Conservation (phyloP, 805 yeast genomes). For the Pichia nanzhaoensis region DNA sequence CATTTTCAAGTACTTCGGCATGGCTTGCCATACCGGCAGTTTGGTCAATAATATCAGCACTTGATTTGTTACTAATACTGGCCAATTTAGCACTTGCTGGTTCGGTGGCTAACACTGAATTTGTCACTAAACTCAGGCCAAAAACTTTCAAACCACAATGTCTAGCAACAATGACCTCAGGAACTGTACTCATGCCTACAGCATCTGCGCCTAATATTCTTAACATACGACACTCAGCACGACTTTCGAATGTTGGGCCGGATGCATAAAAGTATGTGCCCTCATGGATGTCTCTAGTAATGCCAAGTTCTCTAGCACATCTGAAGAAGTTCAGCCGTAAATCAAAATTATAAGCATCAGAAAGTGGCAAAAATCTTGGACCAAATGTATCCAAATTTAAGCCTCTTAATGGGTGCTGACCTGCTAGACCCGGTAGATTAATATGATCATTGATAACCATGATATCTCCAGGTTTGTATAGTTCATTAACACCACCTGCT, state of each 20-base stretch:
- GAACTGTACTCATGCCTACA: conserved; percentile 97
- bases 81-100: conserved; percentile 62
- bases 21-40: conserved; percentile 82
- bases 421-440: conserved; percentile 86
- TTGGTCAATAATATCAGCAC: conserved; percentile 34
- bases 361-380: conserved; percentile 78
- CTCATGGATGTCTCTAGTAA: conserved; percentile 67
- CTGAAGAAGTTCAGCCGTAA: conserved; percentile 57
- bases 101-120: conserved; percentile 63
- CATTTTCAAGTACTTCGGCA: conserved; percentile 83
- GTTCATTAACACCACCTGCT: conserved; percentile 78
- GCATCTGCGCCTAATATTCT: conserved; percentile 78
- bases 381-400: conserved; percentile 77
- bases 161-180: conserved; percentile 89
- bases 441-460: conserved; percentile 89
- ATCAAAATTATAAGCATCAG: conserved; percentile 81
- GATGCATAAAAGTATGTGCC: conserved; percentile 81
- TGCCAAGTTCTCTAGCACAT: conserved; percentile 38
- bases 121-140: conserved; percentile 83
- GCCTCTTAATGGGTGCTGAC: conserved; percentile 82
- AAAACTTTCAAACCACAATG: conserved; percentile 78
- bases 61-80: conserved; percentile 12
- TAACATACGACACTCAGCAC: conserved; percentile 85
- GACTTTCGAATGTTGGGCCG: conserved; percentile 90
- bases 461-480: conserved; percentile 73